A percentile compares a stretch with the other conserved stretches of the same genome.
These are phyloP conservation scores for Phytopythium chamaehyphon DNA, from an alignment of 352 stramenopile species.

Conservation along the genomic window DNA sequence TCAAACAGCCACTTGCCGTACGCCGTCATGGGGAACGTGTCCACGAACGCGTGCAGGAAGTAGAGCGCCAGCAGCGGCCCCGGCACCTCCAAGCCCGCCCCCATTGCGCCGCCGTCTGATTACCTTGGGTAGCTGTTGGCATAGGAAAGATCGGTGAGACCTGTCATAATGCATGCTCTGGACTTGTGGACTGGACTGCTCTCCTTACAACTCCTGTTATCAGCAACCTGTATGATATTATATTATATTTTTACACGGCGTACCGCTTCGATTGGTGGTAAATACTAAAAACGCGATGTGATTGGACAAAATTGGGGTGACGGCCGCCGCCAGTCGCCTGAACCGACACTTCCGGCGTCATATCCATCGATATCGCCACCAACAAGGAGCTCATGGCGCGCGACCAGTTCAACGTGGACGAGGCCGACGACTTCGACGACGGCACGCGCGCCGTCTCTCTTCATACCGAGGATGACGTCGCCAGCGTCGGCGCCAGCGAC, in stretches of 20 bases:
- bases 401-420: constrained; percentile 73
- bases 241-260: too few relatives aligned
- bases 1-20: constrained; percentile 78
- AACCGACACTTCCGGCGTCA: not conserved
- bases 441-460: constrained; percentile 55
- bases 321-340: not conserved
- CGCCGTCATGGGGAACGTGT: constrained; percentile 75
- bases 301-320: not conserved
- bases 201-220: too few relatives aligned
- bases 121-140: not conserved
- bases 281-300: not conserved
- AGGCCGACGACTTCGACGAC: constrained; percentile 81
- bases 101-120: not conserved
- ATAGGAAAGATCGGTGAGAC: not conserved
- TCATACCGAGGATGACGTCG: constrained; percentile 12
- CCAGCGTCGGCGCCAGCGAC: constrained; percentile 13
- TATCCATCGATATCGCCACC: too few relatives aligned
- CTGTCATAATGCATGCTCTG: not conserved
- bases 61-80: constrained; percentile 63
- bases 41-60: constrained; percentile 74
- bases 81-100: constrained; percentile 29
- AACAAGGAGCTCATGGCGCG: constrained; percentile 50
- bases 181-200: not conserved
- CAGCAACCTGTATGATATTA: too few relatives aligned
- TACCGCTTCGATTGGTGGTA: too few relatives aligned